These are phyloP conservation scores for Hypoxylon trugodes DNA, from an alignment of 495 filamentous ascomycete genomes.

Conservation along the genomic window DNA sequence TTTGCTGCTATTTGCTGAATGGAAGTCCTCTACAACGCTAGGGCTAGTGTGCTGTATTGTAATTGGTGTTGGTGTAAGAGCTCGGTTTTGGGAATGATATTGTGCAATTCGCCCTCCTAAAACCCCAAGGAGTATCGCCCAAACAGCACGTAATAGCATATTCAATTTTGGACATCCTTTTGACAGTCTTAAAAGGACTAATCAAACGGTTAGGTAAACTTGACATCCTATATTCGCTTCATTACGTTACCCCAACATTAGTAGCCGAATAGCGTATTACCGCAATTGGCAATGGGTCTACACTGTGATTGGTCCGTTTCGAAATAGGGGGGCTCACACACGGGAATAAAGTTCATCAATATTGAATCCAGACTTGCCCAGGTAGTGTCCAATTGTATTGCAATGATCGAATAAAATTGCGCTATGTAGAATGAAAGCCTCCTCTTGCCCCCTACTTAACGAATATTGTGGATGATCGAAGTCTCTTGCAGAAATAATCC, in stretches of 20 bases:
- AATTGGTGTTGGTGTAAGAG: neutral
- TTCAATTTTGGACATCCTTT: neutral
- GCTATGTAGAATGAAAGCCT: too few relatives aligned
- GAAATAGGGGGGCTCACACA: neutral
- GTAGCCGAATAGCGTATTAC: neutral
- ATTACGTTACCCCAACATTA: neutral
- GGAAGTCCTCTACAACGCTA: too few relatives aligned
- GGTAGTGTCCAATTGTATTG: too few relatives aligned
- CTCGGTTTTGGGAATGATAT: neutral
- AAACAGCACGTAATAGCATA: neutral
- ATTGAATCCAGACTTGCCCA: too few relatives aligned
- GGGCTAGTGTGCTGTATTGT: neutral
- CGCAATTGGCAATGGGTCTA: slow-evolving; percentile 5
- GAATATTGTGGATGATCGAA: too few relatives aligned
- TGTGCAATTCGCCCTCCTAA: neutral
- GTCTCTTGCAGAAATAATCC: too few relatives aligned
- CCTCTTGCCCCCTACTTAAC: too few relatives aligned
- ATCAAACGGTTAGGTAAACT: too few relatives aligned
- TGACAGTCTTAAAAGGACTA: neutral
- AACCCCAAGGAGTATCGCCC: neutral
- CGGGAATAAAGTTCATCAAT: neutral
- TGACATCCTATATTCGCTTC: neutral
- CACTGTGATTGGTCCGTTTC: slow-evolving; percentile 3
- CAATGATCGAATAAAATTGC: too few relatives aligned
- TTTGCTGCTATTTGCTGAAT: too few relatives aligned